These are phyloP conservation scores for Thinopyrum elongatum DNA, from an alignment of 176 grass and related monocot species.

Conservation along the genomic window DNA sequence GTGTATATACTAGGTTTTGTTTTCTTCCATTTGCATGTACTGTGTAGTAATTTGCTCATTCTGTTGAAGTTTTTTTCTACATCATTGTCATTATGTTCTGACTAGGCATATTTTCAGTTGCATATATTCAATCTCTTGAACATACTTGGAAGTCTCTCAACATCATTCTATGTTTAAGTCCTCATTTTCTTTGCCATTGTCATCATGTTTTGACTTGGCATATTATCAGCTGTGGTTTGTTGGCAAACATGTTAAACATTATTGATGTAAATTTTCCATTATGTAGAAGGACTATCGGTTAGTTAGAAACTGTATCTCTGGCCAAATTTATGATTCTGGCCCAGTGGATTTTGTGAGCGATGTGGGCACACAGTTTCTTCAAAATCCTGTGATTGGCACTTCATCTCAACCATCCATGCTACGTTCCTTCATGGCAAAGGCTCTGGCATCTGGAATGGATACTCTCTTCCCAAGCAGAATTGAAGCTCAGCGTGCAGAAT, in stretches of 20 bases:
- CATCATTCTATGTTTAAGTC: neutral
- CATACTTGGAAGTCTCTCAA: neutral
- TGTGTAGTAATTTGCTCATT: neutral
- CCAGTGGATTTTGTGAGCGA: slow-evolving; percentile 80
- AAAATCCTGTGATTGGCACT: slow-evolving; percentile 38
- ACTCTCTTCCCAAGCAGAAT: slow-evolving; percentile 90
- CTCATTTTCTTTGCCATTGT: neutral
- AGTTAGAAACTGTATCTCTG: slow-evolving; percentile 77
- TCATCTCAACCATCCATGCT: slow-evolving; percentile 50
- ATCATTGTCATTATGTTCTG: neutral
- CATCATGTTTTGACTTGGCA: neutral
- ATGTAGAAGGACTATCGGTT: slow-evolving; percentile 69
- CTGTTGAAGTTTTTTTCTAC: neutral
- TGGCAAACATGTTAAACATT: slow-evolving; percentile 2
- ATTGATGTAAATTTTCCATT: slow-evolving; percentile 23
- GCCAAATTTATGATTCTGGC: slow-evolving; percentile 89
- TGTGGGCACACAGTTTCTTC: slow-evolving; percentile 49
- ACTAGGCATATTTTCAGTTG: neutral
- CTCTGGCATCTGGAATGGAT: slow-evolving; percentile 74
- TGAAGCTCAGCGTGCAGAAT: slow-evolving; percentile 87
- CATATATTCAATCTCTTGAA: neutral
- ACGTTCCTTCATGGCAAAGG: slow-evolving; percentile 74
- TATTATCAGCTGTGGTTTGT: neutral
- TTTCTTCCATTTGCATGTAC: no score
- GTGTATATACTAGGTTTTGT: no score